Evolutionary conservation across 73 alveolate species (phyloP).

Genomic region (Paramecium sexaurelia): DNA sequence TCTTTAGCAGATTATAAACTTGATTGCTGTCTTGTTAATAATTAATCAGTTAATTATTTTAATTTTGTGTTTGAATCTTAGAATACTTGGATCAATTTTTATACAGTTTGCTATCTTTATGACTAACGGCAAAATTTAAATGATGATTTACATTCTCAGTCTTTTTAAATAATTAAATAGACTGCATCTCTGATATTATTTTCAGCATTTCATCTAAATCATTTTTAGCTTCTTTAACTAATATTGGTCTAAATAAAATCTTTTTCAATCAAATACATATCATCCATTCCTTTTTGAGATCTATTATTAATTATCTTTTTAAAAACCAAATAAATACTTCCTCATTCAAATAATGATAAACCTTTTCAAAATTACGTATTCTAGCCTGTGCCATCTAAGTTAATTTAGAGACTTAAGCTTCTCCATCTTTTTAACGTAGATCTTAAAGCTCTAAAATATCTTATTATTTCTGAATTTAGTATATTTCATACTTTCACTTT

Average conservation of each 20-base stretch:
- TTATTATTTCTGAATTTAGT: background rate
- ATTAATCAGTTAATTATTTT: background rate
- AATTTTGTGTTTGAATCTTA: background rate
- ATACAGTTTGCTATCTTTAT: background rate
- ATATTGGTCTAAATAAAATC: background rate
- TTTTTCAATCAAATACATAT: background rate
- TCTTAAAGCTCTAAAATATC: constrained; percentile 1
- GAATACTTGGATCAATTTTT: background rate
- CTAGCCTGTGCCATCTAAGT: constrained; percentile 13
- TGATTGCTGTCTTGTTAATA: background rate
- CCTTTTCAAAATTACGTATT: background rate
- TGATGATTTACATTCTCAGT: background rate
- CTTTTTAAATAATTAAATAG: background rate
- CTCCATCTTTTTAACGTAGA: background rate
- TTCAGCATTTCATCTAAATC: constrained; percentile 40
- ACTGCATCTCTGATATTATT: background rate
- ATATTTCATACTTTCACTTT: background rate
- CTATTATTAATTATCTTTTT: background rate
- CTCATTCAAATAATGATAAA: background rate
- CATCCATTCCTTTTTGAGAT: background rate
- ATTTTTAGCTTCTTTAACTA: constrained; percentile 17
- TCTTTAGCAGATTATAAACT: constrained; percentile 14
- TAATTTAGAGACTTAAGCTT: background rate
- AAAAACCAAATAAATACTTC: background rate
- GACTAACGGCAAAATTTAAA: background rate